Conservation (phyloP, 1,139 yeast species). For the Suhomyces ambrosiae region DNA sequence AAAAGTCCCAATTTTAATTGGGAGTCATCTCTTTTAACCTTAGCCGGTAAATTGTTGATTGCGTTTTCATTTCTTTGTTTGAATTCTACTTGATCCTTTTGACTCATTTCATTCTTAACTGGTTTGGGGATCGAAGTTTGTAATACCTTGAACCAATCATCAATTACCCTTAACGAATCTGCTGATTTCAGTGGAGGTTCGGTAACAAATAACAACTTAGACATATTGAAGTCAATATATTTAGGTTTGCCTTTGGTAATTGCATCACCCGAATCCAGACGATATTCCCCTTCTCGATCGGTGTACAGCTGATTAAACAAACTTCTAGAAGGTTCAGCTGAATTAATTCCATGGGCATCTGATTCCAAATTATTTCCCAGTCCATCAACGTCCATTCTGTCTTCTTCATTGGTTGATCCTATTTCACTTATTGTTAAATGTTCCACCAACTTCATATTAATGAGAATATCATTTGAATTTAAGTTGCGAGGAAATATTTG, state of each 20-base stretch:
- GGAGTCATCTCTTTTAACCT: slow-evolving; percentile 3
- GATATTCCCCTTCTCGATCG: not conserved
- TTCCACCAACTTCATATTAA: slow-evolving; percentile 25
- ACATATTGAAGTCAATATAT: not conserved
- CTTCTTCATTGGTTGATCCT: slow-evolving; percentile 4
- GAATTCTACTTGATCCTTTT: slow-evolving; percentile 41
- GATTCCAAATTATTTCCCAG: not conserved
- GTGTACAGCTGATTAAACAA: not conserved
- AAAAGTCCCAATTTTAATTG: slow-evolving; percentile 4
- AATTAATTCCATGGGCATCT: too few species aligned
- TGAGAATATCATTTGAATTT: slow-evolving; percentile 26
- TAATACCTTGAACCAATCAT: slow-evolving; percentile 32
- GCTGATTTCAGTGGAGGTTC: slow-evolving; percentile 21
- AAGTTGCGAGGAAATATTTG: slow-evolving; percentile 21
- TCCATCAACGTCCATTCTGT: slow-evolving; percentile 6
- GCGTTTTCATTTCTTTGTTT: slow-evolving; percentile 37
- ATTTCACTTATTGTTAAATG: slow-evolving; percentile 1
- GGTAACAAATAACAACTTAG: slow-evolving; percentile 22
- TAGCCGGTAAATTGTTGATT: not conserved
- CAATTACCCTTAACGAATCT: slow-evolving; percentile 25
- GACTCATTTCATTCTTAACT: slow-evolving; percentile 33
- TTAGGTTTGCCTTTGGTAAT: not conserved
- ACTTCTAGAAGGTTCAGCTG: not conserved
- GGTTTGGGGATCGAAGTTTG: slow-evolving; percentile 35
- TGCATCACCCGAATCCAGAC: slow-evolving; percentile 1